Percentiles rank a stretch among this genome's conserved stretches.
Conservation (phyloP, 2,329 filamentous ascomycete genomes). For the Cercospora canescens region DNA sequence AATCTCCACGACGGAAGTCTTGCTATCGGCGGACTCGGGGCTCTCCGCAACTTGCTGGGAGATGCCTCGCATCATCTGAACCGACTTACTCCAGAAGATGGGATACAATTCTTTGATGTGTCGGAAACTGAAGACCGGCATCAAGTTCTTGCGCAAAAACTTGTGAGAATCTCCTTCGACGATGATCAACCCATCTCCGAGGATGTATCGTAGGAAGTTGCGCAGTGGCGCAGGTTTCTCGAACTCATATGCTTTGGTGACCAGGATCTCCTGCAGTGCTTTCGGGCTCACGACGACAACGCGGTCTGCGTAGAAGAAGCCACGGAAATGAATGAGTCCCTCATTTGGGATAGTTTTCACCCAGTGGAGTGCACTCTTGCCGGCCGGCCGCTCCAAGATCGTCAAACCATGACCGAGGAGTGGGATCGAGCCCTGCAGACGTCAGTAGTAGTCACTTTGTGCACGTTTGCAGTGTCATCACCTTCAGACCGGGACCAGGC, state of each 20-base stretch:
- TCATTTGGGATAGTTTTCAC: slow-evolving; percentile 43
- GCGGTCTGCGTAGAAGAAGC: slow-evolving; percentile 41
- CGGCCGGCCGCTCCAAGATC: slow-evolving; percentile 38
- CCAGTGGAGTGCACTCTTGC: slow-evolving; percentile 35
- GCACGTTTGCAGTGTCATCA: not conserved
- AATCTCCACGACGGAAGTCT: slow-evolving; percentile 39
- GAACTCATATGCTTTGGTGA: slow-evolving; percentile 55
- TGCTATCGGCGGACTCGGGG: slow-evolving; percentile 18
- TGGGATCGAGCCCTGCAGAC: slow-evolving; percentile 22
- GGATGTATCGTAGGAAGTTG: slow-evolving; percentile 48
- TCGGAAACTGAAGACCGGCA: slow-evolving; percentile 82
- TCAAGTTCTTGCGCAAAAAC: slow-evolving; percentile 67
- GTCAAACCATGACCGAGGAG: slow-evolving; percentile 41
- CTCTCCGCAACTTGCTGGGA: slow-evolving; percentile 49
- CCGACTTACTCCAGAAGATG: slow-evolving; percentile 76
- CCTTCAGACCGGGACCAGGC: slow-evolving; percentile 32
- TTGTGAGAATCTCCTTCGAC: slow-evolving; percentile 53
- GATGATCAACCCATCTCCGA: slow-evolving; percentile 54
- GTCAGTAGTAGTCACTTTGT: slow-evolving; percentile 8
- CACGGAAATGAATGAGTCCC: slow-evolving; percentile 42
- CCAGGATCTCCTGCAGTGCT: slow-evolving; percentile 53
- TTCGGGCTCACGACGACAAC: slow-evolving; percentile 42
- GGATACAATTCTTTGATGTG: slow-evolving; percentile 84
- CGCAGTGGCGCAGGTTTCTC: slow-evolving; percentile 49
- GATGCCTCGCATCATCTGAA: slow-evolving; percentile 67